Base-by-base conservation (phyloP, 192 early-diverging fungal species). In the Helicostylum pulchrum region DNA sequence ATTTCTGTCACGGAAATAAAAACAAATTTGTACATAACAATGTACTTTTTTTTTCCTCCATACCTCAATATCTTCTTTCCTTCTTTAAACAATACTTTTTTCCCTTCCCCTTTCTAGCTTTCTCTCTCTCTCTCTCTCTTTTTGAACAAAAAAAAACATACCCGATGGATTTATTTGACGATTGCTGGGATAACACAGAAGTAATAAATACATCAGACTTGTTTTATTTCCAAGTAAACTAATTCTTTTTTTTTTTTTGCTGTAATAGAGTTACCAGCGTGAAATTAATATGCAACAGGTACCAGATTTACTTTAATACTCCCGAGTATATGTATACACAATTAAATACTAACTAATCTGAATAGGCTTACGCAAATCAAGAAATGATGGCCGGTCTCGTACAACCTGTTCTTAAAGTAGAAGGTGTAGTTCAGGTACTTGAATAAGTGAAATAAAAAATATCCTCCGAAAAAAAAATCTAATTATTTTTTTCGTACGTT, bases 381-480 rank as follows among this genome's bases (percentile, higher is more conserved):
- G 31, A 56, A 39, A 39, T 39, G 36, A 10, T 56, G 34, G 54
- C 54, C 17, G 54, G 54, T 34, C 34, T 56, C 19, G 54, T 56
- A 39, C 54, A 56, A 34, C 34, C 54, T 3, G 31, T 36, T 4
- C n/a, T 34, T 36, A 56, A 39, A 34, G 7, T 56, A 39, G 34
- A 56, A 39, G 31, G 31, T 36, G 54, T 36, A 19, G 19, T 34
- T 36, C 31, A 56, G 54, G 54, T 56, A 56, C n/a, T 47, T 19
- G 7, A 48, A 17, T n/a, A 48, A 48, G 1, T n/a, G 19, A 7
- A 8, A 17, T 32, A 14, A 10, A 9, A n/a, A 34, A 9, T 14
- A 56, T 20, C 34, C 9, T 55, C 23, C n/a, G 11, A 19, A 55
- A 31, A 14, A 55, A 55, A 34, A 3, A 17, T 55, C 15, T 15